Evolutionary conservation across 2,329 filamentous ascomycete genomes (phyloP), one percentile per base, ranked within the genome.

Genomic region (Domatiomyces globalis): DNA sequence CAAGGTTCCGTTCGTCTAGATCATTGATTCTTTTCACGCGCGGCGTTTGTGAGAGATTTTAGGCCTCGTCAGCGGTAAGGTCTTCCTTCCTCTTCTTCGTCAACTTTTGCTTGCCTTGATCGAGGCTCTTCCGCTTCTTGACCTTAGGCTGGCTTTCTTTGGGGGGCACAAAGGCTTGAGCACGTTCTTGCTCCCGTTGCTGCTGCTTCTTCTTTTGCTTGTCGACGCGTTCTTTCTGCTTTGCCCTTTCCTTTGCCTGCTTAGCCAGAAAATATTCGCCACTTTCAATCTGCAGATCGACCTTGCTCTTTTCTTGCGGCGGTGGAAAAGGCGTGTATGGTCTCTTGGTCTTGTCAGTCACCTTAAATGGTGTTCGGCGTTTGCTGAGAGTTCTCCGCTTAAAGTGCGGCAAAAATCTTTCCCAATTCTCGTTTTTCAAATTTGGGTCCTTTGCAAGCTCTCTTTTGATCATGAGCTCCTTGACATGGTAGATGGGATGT

Each of bases 251-350:
- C 76, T 94, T 95, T 54, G 87, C 89, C 64, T 89, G 81, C 74
- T 95, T 95, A 64, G 83, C 83, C 65, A 98, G 70, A 69, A 96
- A 96, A 72, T 94, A 98, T 72, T 96, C 90, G 71, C 92, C 90
- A 62, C 81, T 89, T 75, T 98, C 92, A 73, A 98, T 95, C 77
- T 98, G 90, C 69, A 88, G 71, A 70, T 98, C 92, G 62, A 98
- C 79, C 80, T 96, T 98, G 80, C 89, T 95, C 85, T 95, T 95
- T 76, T 98, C 90, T 59, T 89, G 88, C 44, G 88, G 80, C 5
- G 92, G 92, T 47, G 92, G 92, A 81, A 98, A 98, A 8, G 92
- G 90, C 58, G 94, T 98, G 75, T 95, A 98, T 10, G 76, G 70
- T 78, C 95, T 96, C 78, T 90, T 94, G 65, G 74, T 70, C 78